Conservation (phyloP, 192 early-diverging fungal genomes). For the Coemansia sp. region DNA sequence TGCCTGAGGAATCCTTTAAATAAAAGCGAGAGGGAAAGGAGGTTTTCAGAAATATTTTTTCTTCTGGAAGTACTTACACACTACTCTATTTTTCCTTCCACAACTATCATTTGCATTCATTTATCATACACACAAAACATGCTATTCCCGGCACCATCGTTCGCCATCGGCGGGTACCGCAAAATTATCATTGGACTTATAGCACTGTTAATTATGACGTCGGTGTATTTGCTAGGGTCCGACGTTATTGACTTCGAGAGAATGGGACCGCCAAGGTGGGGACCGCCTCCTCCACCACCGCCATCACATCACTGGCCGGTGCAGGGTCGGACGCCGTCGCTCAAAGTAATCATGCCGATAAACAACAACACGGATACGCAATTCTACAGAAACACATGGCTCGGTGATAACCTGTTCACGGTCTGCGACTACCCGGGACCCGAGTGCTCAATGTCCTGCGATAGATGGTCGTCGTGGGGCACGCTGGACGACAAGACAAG, state of each 20-base stretch:
- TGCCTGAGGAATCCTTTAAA: too few relatives aligned
- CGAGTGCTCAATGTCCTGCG: constrained; percentile 23
- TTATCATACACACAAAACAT: neutral
- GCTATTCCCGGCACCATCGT: neutral
- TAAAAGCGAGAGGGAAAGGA: too few relatives aligned
- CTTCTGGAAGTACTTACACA: too few relatives aligned
- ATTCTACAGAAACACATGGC: constrained; percentile 34
- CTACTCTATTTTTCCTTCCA: too few relatives aligned
- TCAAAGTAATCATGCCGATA: constrained; percentile 16
- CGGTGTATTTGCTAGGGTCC: neutral
- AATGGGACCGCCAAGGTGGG: neutral
- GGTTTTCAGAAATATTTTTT: too few relatives aligned
- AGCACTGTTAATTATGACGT: neutral
- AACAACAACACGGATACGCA: constrained; percentile 29
- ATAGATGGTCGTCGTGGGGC: constrained; percentile 18
- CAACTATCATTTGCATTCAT: too few relatives aligned
- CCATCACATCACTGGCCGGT: neutral
- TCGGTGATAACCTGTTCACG: constrained; percentile 23
- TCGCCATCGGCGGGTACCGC: neutral
- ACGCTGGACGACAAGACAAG: constrained; percentile 28
- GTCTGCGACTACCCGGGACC: constrained; percentile 30
- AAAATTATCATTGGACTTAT: neutral
- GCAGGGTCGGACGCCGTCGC: neutral
- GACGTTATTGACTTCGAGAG: neutral
- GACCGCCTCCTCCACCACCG: neutral